Base-by-base conservation (phyloP, 306 rosid genomes). In the Argentina anserina region DNA sequence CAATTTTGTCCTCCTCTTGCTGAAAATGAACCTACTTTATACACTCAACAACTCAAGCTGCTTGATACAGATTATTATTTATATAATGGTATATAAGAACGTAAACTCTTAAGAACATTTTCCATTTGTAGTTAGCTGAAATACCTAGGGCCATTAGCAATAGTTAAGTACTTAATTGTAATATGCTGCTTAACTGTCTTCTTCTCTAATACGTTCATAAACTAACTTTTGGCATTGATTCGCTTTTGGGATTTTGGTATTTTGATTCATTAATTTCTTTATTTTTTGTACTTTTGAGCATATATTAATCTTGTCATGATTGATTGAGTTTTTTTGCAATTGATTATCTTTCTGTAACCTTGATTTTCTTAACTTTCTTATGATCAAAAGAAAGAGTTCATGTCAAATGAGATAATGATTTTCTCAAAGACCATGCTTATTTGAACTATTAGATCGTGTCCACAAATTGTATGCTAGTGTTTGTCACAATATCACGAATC, bases 381-480 rank as follows among this genome's bases (percentile, higher is more conserved):
- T 2, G 12, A 43, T 14, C 55, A 49, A 49, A 49, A 20, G 55
- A n/a, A 49, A 49, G 55, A 20, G 55, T 49, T 49, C 11, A n/a
- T 49, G 55, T 49, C 23, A 49, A 78, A 71, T 76, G 21, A 52
- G 59, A 41, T 42, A 79, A 85, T 83, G 55, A 87, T 75, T 61
- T 75, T 46, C 52, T 14, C 31, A 2, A 71, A 50, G 83, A 82
- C 84, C 58, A 70, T 40, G 75, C 78, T 71, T 28, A 37, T 67
- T 65, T 76, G 84, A 73, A 52, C 50, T 55, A 66, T 28, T 60
- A 59, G 70, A 62, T 53, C 26, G 9, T 69, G 40, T 37, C 53
- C 69, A 62, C 78, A 58, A 23, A 60, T 61, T 62, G 75, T 71
- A 23, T 63, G 72, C 66, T 66, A 61, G 65, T 71, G 75, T 67